These are phyloP conservation scores for Kodamaea lidongshanica DNA, from an alignment of 805 yeast genomes.

Conservation along the genomic window DNA sequence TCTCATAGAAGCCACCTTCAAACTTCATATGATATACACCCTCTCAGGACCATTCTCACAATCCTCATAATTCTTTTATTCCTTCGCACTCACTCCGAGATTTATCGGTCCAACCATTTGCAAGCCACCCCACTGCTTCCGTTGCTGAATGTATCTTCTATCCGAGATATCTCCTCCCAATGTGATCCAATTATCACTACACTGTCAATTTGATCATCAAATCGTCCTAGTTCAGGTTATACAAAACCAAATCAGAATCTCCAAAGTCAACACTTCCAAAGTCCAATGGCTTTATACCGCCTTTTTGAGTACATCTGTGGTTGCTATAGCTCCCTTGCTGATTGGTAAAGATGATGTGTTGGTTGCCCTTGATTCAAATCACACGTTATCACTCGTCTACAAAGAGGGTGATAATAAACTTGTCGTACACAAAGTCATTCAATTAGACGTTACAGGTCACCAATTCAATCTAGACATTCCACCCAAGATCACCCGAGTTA, in stretches of 20 bases:
- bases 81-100: too few relatives aligned
- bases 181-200: conserved; percentile 11
- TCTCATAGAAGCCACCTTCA: too few relatives aligned
- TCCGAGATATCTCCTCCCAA: conserved; percentile 16
- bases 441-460: conserved; percentile 17
- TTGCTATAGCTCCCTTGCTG: conserved; percentile 3
- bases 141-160: conserved; percentile 16
- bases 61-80: too few relatives aligned
- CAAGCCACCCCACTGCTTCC: too few relatives aligned
- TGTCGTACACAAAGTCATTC: conserved; percentile 6
- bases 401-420: neutral
- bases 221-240: conserved; percentile 6
- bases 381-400: conserved; percentile 4
- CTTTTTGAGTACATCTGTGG: neutral
- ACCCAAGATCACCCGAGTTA: conserved; percentile 13
- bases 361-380: conserved; percentile 4
- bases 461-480: conserved; percentile 18
- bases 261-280: neutral
- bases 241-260: conserved; percentile 4
- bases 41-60: too few relatives aligned
- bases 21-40: too few relatives aligned
- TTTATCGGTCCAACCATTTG: too few relatives aligned
- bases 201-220: conserved; percentile 7
- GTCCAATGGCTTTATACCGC: conserved; percentile 1
- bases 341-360: conserved; percentile 2